Conservation (phyloP, 2,329 filamentous ascomycete genomes). For the Westerdykella aurantiaca region DNA sequence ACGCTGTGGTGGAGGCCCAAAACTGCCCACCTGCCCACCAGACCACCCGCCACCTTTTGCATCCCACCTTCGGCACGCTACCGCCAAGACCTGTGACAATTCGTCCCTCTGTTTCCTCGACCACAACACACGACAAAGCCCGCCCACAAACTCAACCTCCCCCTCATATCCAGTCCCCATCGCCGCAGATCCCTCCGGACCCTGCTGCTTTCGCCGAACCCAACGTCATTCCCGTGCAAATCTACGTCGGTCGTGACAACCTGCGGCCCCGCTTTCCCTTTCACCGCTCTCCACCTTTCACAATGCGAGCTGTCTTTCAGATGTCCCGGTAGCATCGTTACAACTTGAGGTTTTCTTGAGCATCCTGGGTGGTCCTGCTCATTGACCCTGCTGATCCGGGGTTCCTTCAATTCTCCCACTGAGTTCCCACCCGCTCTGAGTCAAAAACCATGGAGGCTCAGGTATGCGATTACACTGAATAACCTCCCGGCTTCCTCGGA, state of each 20-base stretch:
- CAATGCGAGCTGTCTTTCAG: conserved; percentile 27
- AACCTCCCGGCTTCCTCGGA: background rate
- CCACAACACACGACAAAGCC: background rate
- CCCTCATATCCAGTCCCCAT: background rate
- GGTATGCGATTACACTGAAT: conserved; percentile 15
- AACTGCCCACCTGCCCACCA: no score
- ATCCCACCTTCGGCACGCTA: background rate
- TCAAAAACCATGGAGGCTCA: conserved; percentile 36
- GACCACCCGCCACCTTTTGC: background rate
- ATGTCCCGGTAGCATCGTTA: conserved; percentile 33
- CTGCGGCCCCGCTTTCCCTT: conserved; percentile 20
- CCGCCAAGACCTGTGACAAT: background rate
- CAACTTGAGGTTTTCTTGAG: conserved; percentile 9
- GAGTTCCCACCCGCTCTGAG: conserved; percentile 15
- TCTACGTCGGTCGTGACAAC: background rate
- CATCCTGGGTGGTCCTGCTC: conserved; percentile 15
- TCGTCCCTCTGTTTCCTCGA: background rate
- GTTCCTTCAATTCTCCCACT: conserved; percentile 11
- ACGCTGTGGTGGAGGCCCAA: no score
- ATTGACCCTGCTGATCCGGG: conserved; percentile 5
- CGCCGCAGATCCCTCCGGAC: background rate
- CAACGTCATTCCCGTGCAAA: background rate
- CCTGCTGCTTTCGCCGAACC: background rate
- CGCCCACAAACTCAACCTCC: background rate
- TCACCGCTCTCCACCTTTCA: conserved; percentile 34